phyloP scores from a whole-genome alignment of 306 rosid species.

The Acacia acuminata region DNA sequence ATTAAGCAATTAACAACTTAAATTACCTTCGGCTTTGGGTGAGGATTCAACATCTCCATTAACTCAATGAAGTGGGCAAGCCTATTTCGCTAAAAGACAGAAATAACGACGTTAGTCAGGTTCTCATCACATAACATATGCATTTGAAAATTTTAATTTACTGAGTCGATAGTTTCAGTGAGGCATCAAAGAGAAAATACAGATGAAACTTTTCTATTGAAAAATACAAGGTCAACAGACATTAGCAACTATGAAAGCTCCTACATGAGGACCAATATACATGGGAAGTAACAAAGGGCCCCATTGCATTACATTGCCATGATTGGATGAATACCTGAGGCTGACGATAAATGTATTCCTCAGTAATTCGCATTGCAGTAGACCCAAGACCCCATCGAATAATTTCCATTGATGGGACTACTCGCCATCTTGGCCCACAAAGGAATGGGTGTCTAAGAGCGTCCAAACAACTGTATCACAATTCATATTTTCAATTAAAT shows the following conservation, averaged over 20 bases:
- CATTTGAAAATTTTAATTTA: conserved; percentile 20
- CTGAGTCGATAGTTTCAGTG: background rate
- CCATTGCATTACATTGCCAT: conserved; percentile 13
- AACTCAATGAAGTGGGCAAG: conserved; percentile 90
- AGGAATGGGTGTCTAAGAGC: conserved; percentile 98
- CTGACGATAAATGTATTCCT: conserved; percentile 88
- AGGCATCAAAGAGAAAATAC: conserved; percentile 4
- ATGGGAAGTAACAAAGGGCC: conserved; percentile 19
- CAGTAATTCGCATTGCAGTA: conserved; percentile 83
- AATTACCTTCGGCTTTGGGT: conserved; percentile 87
- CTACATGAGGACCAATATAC: conserved; percentile 8
- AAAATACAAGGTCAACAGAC: conserved; percentile 18
- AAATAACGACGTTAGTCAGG: conserved; percentile 29
- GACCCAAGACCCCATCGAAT: conserved; percentile 99
- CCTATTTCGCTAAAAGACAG: conserved; percentile 68
- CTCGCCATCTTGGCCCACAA: conserved; percentile 98
- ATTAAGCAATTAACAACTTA: conserved; percentile 3
- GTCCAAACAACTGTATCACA: conserved; percentile 80
- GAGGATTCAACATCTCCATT: conserved; percentile 93
- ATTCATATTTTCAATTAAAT: conserved; percentile 17
- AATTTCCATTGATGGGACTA: conserved; percentile 81
- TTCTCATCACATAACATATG: background rate
- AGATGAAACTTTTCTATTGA: conserved; percentile 10
- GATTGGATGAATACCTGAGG: conserved; percentile 71
- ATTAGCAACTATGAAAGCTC: conserved; percentile 20